Evolutionary conservation across 2,329 filamentous ascomycete species (phyloP), one percentile per base, ranked within the genome.

Genomic region (Pestalotiopsis sp.): DNA sequence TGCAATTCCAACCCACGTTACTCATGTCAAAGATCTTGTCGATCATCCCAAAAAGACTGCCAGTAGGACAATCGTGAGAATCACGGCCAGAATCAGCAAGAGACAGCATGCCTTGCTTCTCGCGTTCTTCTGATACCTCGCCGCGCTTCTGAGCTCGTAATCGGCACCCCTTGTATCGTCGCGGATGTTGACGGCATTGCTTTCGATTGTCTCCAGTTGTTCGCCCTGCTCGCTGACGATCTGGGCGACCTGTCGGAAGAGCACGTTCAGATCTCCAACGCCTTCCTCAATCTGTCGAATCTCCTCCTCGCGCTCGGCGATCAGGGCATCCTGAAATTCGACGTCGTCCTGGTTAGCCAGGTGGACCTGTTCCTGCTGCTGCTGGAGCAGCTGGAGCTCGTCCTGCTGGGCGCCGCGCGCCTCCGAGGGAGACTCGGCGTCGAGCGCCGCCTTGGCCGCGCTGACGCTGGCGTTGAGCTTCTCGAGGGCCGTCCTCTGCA

Each of bases 251-350:
- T 99, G 95, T 70, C 94, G 88, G 85, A 99, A 99, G 57, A 99
- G 86, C 76, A 98, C 96, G 75, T 99, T 99, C 70, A 99, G 84
- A 76, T 99, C 96, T 66, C 92, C 92, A 6, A 99, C 96, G 66
- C 93, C 94, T 80, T 98, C 94, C 82, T 98, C 96, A 75, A 99
- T 99, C 78, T 97, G 97, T 70, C 94, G 91, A 72, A 99, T 99
- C 83, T 99, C 96, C 67, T 94, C 90, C 80, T 99, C 96, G 66
- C 97, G 94, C 84, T 99, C 95, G 69, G 97, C 91, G 76, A 99
- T 99, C 68, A 99, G 85, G 17, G 92, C 91, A 73, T 99, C 96
- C 77, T 99, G 96, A 82, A 98, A 99, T 78, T 99, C 95, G 57
- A 99, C 96, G 77, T 99, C 97, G 73, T 94, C 91, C 79, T 99